Percentiles rank a stretch among this genome's conserved stretches.
Evolutionary conservation across 108 stramenopile genomes (phyloP).

Genomic region (Cyclotella choctawhatcheeana): DNA sequence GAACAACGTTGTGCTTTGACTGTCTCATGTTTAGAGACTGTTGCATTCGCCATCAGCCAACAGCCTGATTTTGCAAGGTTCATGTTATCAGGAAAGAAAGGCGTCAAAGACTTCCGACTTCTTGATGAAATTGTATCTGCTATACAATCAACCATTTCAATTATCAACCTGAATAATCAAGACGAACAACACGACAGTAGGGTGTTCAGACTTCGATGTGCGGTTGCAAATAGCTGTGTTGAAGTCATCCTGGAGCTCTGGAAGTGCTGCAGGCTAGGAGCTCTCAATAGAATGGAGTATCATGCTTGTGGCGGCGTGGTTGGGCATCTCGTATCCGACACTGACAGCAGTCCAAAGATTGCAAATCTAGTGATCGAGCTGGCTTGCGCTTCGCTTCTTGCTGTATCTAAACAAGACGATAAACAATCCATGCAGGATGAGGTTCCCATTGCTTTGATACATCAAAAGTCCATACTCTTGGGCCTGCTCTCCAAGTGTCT

Average conservation of each 20-base stretch:
- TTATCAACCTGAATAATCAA: slow-evolving; percentile 20
- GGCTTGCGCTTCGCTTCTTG: slow-evolving; percentile 27
- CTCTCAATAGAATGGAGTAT: slow-evolving; percentile 20
- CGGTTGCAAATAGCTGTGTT: slow-evolving; percentile 34
- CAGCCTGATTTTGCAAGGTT: slow-evolving; percentile 38
- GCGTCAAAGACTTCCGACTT: slow-evolving; percentile 27
- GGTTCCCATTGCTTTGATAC: slow-evolving; percentile 3
- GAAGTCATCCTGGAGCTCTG: slow-evolving; percentile 36
- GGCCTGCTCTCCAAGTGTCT: slow-evolving; percentile 33
- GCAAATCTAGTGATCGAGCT: slow-evolving; percentile 29
- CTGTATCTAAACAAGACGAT: slow-evolving; percentile 29
- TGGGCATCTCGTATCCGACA: slow-evolving; percentile 21
- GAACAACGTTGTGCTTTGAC: slow-evolving; percentile 15
- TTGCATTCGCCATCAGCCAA: slow-evolving; percentile 23
- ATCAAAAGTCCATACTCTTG: slow-evolving; percentile 22
- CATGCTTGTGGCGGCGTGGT: slow-evolving; percentile 34
- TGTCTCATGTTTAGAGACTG: slow-evolving; percentile 26
- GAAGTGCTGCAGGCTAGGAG: slow-evolving; percentile 37
- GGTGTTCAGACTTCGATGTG: slow-evolving; percentile 29
- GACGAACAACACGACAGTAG: slow-evolving; percentile 14
- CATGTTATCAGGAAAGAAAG: slow-evolving; percentile 21
- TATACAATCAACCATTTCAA: slow-evolving; percentile 7
- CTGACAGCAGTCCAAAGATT: slow-evolving; percentile 12
- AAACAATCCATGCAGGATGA: slow-evolving; percentile 22
- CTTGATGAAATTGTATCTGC: slow-evolving; percentile 25